Conservation (phyloP, 371 early-diverging fungal genomes). For the Rhizopus sp. region DNA sequence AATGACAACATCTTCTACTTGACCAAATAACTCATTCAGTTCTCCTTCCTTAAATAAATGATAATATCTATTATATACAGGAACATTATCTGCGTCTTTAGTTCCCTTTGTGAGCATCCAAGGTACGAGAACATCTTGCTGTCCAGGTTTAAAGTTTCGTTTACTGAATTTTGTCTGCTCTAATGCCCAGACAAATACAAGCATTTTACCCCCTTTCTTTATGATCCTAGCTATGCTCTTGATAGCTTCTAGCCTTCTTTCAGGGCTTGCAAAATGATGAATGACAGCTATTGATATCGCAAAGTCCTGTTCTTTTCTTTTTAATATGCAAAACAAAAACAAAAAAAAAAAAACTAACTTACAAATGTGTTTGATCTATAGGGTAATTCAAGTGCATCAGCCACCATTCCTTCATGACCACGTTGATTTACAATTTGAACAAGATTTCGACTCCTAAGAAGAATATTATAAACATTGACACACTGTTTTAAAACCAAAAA, state of each 20-base stretch:
- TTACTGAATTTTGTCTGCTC: slow-evolving; percentile 77
- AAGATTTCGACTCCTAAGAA: slow-evolving; percentile 70
- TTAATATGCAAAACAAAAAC: not conserved
- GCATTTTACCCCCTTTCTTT: slow-evolving; percentile 67
- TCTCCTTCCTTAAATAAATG: slow-evolving; percentile 93
- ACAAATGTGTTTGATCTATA: slow-evolving; percentile 75
- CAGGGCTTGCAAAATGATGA: slow-evolving; percentile 88
- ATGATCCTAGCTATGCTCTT: slow-evolving; percentile 80
- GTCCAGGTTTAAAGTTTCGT: slow-evolving; percentile 74
- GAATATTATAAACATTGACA: not conserved
- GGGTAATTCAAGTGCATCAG: slow-evolving; percentile 81
- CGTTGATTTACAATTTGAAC: slow-evolving; percentile 76
- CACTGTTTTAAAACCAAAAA: not conserved
- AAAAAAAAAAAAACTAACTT: slow-evolving; percentile 27
- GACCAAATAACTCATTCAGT: slow-evolving; percentile 67
- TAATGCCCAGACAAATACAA: slow-evolving; percentile 97
- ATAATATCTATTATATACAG: slow-evolving; percentile 77
- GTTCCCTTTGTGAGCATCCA: slow-evolving; percentile 70
- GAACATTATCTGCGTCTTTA: slow-evolving; percentile 13
- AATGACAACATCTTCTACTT: slow-evolving; percentile 51
- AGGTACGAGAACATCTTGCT: slow-evolving; percentile 94
- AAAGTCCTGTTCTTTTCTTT: slow-evolving; percentile 71
- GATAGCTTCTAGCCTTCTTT: slow-evolving; percentile 76
- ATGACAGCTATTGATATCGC: slow-evolving; percentile 95
- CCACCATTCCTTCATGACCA: slow-evolving; percentile 84